A percentile compares a stretch with the other conserved stretches of the same genome.
Conservation (phyloP, 768 basidiomycete species). For the Leccinum ochraceum region DNA sequence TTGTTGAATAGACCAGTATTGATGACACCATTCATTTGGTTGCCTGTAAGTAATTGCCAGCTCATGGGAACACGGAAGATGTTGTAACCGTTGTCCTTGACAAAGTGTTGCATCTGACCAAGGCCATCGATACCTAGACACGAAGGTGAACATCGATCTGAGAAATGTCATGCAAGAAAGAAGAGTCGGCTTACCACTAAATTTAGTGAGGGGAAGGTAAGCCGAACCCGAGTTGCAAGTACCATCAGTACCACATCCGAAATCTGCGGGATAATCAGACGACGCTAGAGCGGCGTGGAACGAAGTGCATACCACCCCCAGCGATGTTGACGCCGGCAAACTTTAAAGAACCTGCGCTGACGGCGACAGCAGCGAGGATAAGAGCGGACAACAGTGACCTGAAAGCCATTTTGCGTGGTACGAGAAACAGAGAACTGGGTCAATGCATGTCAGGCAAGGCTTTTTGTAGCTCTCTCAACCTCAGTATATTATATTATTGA, state of each 20-base stretch:
- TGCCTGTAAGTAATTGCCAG: conserved; percentile 55
- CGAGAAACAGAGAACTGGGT: not conserved
- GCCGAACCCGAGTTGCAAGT: conserved; percentile 40
- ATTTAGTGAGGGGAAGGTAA: conserved; percentile 46
- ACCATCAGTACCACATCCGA: conserved; percentile 50
- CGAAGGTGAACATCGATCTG: not conserved
- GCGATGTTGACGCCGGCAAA: conserved; percentile 54
- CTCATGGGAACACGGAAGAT: conserved; percentile 60
- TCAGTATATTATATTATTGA: not conserved
- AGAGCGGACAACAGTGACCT: conserved; percentile 17
- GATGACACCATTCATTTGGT: conserved; percentile 41
- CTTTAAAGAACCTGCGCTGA: conserved; percentile 28
- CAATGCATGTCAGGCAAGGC: not conserved
- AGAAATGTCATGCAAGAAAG: not conserved
- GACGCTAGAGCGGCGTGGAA: not conserved
- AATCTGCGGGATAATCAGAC: conserved; percentile 32
- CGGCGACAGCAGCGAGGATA: conserved; percentile 10
- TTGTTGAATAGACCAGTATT: conserved; percentile 44
- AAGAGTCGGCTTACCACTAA: conserved; percentile 36
- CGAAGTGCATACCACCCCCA: conserved; percentile 40
- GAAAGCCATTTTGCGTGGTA: conserved; percentile 17
- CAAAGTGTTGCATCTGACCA: conserved; percentile 66
- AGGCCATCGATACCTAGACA: conserved; percentile 13
- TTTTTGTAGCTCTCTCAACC: conserved; percentile 13
- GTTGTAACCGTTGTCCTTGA: conserved; percentile 53